Evolutionary conservation across 345 rosid genomes (phyloP), one percentile per base, ranked within the genome.

Genomic region (Hibiscus trionum): DNA sequence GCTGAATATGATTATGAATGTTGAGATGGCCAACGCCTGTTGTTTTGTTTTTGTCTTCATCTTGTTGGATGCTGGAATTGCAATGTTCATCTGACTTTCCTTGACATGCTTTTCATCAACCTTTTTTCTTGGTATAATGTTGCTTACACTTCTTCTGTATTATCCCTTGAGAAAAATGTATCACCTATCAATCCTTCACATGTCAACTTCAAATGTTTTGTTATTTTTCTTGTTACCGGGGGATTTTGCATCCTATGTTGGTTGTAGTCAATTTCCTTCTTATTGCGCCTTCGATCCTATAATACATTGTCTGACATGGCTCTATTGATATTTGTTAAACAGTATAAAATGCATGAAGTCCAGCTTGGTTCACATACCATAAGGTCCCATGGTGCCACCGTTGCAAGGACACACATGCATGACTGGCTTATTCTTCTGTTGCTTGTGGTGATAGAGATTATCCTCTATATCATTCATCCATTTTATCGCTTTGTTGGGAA

Each of bases 401-500:
- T 90, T 53, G 90, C 88, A 46, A 84, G 77, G 85, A 81, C 77
- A 19, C 86, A 84, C 76, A 83, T 76, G 87, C 87, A 87, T 73
- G 98, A 91, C 79, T 88, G 98, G 97, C 82, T 88, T 61, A 80
- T 86, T 71, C 88, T 94, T 57, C 31, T 85, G 72, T 72, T 91
- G 62, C 96, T 94, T 66, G 78, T 76, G 72, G 72, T 81, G 69
- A 73, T 88, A 12, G 87, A 76, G 49, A 57, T 69, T 61, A 29
- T 76, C 61, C 84, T 90, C 75, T 70, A 68, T 75, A 33, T 82
- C 27, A 78, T 90, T 17, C 87, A 86, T 72, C 98, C 98, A 15
- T 94, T 90, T 81, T 88, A 88, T 78, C 91, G 96, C 58, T 94
- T 78, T 80, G 91, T 94, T 19, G 95, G 98, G 39, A 87, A 90